Evolutionary conservation across 1,284 basidiomycete genomes (phyloP).

Genomic region (Heterobasidion annosum): DNA sequence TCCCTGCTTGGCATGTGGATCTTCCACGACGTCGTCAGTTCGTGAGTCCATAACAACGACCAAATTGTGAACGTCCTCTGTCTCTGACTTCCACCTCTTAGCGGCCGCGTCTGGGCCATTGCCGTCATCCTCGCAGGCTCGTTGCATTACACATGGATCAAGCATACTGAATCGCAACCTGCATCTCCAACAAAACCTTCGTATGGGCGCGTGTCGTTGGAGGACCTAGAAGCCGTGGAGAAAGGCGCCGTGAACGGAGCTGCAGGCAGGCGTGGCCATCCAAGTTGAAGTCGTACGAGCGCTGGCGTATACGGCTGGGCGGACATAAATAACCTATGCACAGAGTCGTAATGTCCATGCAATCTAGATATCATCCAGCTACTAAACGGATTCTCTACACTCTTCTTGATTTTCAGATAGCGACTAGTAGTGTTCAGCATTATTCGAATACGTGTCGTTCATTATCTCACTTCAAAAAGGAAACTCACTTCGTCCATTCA

Average conservation of each 20-base stretch:
- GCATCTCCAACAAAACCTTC: slow-evolving; percentile 4
- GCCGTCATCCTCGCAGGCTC: slow-evolving; percentile 74
- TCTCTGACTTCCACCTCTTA: slow-evolving; percentile 18
- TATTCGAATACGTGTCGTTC: too few species aligned
- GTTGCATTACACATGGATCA: slow-evolving; percentile 80
- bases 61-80: neutral
- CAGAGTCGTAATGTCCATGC: too few species aligned
- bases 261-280: neutral
- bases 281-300: neutral
- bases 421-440: too few species aligned
- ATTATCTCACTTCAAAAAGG: too few species aligned
- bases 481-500: too few species aligned
- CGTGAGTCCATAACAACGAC: slow-evolving; percentile 35
- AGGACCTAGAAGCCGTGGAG: slow-evolving; percentile 44
- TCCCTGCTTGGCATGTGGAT: slow-evolving; percentile 69
- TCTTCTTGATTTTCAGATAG: too few species aligned
- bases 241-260: slow-evolving; percentile 9
- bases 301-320: too few species aligned
- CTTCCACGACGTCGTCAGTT: slow-evolving; percentile 68
- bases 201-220: slow-evolving; percentile 41
- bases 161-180: slow-evolving; percentile 54
- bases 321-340: too few species aligned
- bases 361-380: too few species aligned
- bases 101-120: slow-evolving; percentile 75
- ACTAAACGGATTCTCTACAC: too few species aligned